Percentiles rank a stretch among this genome's conserved stretches.
phyloP scores from a whole-genome alignment of 2,329 filamentous ascomycete genomes.

The Pyricularia sp. region DNA sequence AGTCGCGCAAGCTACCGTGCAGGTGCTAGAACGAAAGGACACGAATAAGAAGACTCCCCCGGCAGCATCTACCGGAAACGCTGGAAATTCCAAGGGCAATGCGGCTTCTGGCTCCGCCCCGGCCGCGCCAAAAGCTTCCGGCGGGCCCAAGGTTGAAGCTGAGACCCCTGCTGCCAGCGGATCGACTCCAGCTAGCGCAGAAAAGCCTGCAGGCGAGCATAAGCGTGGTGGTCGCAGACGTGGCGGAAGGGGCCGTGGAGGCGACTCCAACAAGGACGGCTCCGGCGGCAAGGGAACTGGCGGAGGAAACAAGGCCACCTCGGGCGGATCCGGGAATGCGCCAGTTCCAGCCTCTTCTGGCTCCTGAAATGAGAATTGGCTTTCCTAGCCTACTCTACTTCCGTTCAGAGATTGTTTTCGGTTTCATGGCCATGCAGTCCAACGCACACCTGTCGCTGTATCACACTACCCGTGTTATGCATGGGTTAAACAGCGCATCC shows the following conservation, averaged over 20 bases:
- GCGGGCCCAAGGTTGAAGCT: constrained; percentile 1
- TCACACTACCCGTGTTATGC: neutral
- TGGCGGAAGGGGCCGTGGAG: constrained; percentile 10
- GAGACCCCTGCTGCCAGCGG: neutral
- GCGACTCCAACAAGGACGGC: constrained; percentile 6
- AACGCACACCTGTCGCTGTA: neutral
- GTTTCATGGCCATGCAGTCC: neutral
- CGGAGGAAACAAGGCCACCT: neutral
- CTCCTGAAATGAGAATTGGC: neutral
- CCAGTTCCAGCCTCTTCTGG: neutral
- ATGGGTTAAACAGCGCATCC: neutral
- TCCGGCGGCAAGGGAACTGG: neutral
- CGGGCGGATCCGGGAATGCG: neutral
- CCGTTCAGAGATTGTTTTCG: neutral
- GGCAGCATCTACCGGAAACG: neutral
- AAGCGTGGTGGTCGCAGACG: constrained; percentile 12
- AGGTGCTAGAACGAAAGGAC: constrained; percentile 76
- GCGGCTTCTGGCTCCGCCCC: neutral
- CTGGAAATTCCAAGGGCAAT: constrained; percentile 3
- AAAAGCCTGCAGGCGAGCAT: constrained; percentile 4
- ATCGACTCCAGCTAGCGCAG: neutral
- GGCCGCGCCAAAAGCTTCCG: neutral
- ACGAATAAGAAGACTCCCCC: constrained; percentile 22
- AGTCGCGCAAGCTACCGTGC: constrained; percentile 77
- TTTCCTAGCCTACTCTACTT: neutral